Percentiles rank a stretch among this genome's conserved stretches.
Conservation (phyloP, 2,329 filamentous ascomycete species). For the Cladosporium halotolerans region DNA sequence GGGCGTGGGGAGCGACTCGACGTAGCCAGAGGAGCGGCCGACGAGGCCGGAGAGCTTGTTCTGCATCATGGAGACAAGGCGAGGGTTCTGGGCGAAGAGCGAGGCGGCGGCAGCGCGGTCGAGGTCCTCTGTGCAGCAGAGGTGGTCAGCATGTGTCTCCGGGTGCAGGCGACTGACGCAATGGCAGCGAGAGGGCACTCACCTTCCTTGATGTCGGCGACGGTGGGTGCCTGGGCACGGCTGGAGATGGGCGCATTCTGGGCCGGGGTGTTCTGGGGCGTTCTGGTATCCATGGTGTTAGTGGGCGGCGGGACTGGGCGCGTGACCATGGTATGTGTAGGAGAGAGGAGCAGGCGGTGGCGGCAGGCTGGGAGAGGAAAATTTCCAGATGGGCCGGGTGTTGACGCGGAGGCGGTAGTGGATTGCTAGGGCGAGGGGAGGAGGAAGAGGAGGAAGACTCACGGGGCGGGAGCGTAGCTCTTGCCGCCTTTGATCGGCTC, state of each 20-base stretch:
- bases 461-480: constrained; percentile 11
- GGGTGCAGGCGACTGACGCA: background rate
- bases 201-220: constrained; percentile 98
- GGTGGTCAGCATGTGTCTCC: constrained; percentile 16
- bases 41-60: constrained; percentile 89
- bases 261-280: constrained; percentile 95
- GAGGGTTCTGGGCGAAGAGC: constrained; percentile 92
- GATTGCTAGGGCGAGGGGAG: background rate
- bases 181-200: constrained; percentile 33
- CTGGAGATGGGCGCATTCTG: constrained; percentile 96
- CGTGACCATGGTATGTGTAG: constrained; percentile 4
- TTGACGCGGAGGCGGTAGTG: background rate
- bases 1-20: constrained; percentile 84
- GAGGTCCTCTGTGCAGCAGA: constrained; percentile 66
- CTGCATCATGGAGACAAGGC: constrained; percentile 95
- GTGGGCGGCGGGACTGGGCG: constrained; percentile 15
- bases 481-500: constrained; percentile 11
- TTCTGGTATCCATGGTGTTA: constrained; percentile 53
- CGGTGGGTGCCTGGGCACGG: constrained; percentile 88
- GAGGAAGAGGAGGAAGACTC: constrained; percentile 3
- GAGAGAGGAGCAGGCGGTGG: background rate
- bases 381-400: background rate
- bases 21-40: constrained; percentile 92
- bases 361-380: background rate
- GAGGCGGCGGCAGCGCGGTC: constrained; percentile 81